Evolutionary conservation across 2,329 filamentous ascomycete species (phyloP).

Genomic region (Ophiostoma quercus): DNA sequence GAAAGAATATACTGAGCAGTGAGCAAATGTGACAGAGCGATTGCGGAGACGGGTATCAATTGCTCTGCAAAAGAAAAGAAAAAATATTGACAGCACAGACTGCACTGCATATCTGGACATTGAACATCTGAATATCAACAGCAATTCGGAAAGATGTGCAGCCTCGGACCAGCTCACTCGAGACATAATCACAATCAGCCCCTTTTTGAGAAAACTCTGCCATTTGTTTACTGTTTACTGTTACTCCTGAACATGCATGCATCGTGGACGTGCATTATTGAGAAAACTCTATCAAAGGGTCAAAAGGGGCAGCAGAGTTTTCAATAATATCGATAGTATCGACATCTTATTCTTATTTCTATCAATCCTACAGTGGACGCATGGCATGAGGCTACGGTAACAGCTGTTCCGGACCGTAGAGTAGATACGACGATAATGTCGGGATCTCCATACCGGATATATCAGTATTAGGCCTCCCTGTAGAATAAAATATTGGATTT

Average conservation of each 20-base stretch:
- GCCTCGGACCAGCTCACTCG: neutral
- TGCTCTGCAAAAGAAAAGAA: neutral
- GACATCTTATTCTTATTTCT: neutral
- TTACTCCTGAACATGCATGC: neutral
- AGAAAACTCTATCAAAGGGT: neutral
- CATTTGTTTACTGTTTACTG: neutral
- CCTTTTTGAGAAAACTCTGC: neutral
- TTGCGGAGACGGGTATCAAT: too few relatives aligned
- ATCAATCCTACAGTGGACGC: neutral
- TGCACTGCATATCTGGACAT: neutral
- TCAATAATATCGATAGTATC: neutral
- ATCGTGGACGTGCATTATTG: neutral
- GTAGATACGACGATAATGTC: neutral
- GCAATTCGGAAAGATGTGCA: constrained; percentile 5
- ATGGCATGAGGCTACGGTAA: constrained; percentile 1
- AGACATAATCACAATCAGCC: constrained; percentile 1
- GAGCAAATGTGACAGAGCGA: too few relatives aligned
- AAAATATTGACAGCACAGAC: neutral
- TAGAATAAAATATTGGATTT: neutral
- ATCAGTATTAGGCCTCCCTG: neutral
- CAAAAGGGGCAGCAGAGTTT: constrained; percentile 2
- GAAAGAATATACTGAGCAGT: neutral
- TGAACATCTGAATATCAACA: neutral
- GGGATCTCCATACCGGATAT: neutral
- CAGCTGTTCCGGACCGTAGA: constrained; percentile 4